Evolutionary conservation across 1,284 basidiomycete genomes (phyloP).

Genomic region (Apiotrichum domesticum): DNA sequence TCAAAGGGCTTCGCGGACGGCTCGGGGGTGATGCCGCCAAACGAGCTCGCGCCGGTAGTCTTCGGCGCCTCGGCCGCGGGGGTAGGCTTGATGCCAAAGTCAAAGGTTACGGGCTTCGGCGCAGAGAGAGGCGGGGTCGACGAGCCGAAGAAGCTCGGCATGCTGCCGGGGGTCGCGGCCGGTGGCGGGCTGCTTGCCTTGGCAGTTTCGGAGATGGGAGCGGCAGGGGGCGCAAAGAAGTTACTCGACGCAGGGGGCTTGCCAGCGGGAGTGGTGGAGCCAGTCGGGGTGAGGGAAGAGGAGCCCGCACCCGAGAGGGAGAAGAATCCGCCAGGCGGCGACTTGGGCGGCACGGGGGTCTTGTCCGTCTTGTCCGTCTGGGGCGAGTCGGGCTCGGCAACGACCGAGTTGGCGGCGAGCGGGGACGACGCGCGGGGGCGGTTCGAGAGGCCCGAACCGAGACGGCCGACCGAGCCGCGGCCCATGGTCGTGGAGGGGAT

Average conservation of each 20-base stretch:
- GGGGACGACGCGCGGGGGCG: constrained; percentile 42
- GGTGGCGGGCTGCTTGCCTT: constrained; percentile 28
- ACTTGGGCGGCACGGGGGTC: constrained; percentile 7
- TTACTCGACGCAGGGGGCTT: constrained; percentile 22
- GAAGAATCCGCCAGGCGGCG: constrained; percentile 21
- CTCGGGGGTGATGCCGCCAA: constrained; percentile 20
- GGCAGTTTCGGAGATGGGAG: neutral
- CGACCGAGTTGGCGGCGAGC: constrained; percentile 32
- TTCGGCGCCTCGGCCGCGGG: constrained; percentile 13
- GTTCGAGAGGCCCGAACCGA: constrained; percentile 19
- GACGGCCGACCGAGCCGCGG: constrained; percentile 20
- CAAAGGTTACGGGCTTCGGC: constrained; percentile 17
- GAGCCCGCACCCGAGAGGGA: constrained; percentile 8
- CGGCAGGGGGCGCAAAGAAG: constrained; percentile 22
- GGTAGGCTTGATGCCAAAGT: constrained; percentile 26
- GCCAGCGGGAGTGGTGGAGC: constrained; percentile 20
- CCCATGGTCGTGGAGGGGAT: constrained; percentile 18
- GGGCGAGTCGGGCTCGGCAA: constrained; percentile 38
- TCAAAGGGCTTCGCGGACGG: neutral
- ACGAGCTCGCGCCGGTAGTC: constrained; percentile 7
- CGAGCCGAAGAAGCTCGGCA: constrained; percentile 16
- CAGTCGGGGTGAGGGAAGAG: constrained; percentile 21
- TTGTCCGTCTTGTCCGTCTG: constrained; percentile 13
- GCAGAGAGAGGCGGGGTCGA: constrained; percentile 12
- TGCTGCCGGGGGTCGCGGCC: constrained; percentile 9